These are phyloP conservation scores for Populus trichocarpa DNA, from an alignment of 441 rosid species.

Conservation along the genomic window DNA sequence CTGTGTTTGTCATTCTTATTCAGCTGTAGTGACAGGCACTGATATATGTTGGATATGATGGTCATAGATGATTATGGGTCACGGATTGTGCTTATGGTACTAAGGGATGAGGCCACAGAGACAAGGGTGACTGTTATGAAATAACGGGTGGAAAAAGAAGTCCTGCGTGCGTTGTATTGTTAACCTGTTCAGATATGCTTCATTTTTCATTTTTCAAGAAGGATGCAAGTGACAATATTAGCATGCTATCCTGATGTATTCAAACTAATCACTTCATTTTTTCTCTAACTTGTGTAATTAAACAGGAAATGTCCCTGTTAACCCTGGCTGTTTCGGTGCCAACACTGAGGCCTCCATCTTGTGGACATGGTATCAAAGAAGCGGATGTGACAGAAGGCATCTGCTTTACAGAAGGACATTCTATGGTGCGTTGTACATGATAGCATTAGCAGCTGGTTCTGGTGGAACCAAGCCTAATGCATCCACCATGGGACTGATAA, in stretches of 20 bases:
- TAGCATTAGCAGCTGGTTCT: conserved; percentile 49
- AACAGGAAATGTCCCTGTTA: conserved; percentile 63
- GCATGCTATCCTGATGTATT: background rate
- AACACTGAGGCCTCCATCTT: conserved; percentile 57
- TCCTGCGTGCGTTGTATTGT: background rate
- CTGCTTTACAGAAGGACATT: conserved; percentile 50
- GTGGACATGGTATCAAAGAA: conserved; percentile 26
- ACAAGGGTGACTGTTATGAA: background rate
- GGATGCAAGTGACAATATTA: background rate
- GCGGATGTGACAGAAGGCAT: conserved; percentile 46
- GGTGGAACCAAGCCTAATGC: conserved; percentile 93
- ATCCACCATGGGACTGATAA: conserved; percentile 93
- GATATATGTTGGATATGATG: background rate
- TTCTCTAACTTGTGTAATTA: background rate
- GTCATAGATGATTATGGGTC: background rate
- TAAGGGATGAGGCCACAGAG: background rate
- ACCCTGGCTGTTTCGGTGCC: conserved; percentile 65
- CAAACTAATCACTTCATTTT: background rate
- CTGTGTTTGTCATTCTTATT: background rate
- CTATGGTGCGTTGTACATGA: conserved; percentile 55
- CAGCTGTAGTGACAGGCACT: background rate
- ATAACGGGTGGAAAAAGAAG: background rate
- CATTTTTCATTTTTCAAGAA: background rate
- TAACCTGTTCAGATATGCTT: background rate
- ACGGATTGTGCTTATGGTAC: background rate